These are phyloP conservation scores for Zarea fungicola DNA, from an alignment of 2,329 filamentous ascomycete species.

Conservation along the genomic window DNA sequence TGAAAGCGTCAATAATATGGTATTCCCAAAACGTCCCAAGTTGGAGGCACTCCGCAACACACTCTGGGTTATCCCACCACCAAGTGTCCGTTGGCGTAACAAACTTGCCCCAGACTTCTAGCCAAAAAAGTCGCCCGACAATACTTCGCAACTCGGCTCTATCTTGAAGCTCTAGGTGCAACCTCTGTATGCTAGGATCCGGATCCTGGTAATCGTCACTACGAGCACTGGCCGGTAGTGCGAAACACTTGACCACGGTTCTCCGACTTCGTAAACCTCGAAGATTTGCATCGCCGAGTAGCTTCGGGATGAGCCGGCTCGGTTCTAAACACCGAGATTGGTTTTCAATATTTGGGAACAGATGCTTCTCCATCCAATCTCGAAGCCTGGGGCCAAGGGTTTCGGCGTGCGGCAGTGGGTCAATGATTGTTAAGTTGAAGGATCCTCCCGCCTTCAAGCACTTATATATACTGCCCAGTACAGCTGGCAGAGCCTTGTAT, in stretches of 20 bases:
- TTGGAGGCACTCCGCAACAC: slow-evolving; percentile 49
- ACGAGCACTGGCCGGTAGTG: slow-evolving; percentile 30
- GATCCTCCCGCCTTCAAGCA: slow-evolving; percentile 49
- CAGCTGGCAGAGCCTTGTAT: slow-evolving; percentile 37
- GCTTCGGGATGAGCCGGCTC: slow-evolving; percentile 51
- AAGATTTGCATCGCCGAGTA: slow-evolving; percentile 52
- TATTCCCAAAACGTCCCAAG: slow-evolving; percentile 56
- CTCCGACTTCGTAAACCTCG: slow-evolving; percentile 42
- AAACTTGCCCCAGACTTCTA: slow-evolving; percentile 53
- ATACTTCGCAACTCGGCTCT: slow-evolving; percentile 46
- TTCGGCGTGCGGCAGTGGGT: slow-evolving; percentile 52
- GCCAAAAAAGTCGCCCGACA: slow-evolving; percentile 54
- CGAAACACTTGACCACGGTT: slow-evolving; percentile 45
- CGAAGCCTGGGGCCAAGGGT: slow-evolving; percentile 54
- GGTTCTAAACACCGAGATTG: slow-evolving; percentile 57
- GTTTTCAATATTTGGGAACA: slow-evolving; percentile 54
- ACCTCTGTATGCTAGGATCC: slow-evolving; percentile 21
- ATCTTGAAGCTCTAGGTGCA: slow-evolving; percentile 24
- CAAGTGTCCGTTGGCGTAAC: slow-evolving; percentile 39
- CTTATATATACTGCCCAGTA: slow-evolving; percentile 39
- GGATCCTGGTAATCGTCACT: slow-evolving; percentile 17
- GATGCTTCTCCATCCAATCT: slow-evolving; percentile 56
- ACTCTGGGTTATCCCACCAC: slow-evolving; percentile 58
- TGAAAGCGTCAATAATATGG: slow-evolving; percentile 50
- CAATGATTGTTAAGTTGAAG: slow-evolving; percentile 56